Conservation (phyloP, 352 stramenopile genomes). For the Pythium sp. region DNA sequence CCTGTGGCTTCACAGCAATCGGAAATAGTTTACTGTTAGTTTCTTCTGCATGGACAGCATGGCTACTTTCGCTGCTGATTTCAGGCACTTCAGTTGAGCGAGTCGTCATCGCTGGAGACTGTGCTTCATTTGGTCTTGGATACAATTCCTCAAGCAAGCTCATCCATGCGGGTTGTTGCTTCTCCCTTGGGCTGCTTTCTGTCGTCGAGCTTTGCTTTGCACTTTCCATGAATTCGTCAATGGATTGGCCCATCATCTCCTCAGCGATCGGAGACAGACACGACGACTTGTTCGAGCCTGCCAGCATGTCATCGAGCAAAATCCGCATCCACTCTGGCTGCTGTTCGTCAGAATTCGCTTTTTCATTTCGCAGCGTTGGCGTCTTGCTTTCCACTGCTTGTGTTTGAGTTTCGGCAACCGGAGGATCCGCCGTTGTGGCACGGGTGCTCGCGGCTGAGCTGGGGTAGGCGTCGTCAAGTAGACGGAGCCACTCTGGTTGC, state of each 20-base stretch:
- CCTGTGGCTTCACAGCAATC: too few species aligned
- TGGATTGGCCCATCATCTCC: neutral
- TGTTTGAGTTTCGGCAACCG: neutral
- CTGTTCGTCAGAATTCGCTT: neutral
- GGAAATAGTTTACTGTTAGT: neutral
- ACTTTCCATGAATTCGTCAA: neutral
- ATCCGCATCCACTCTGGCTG: conserved; percentile 10
- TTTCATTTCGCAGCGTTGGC: neutral
- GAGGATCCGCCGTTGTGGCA: neutral
- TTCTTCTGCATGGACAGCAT: neutral
- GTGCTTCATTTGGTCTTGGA: neutral
- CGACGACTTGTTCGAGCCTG: neutral
- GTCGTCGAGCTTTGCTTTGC: neutral
- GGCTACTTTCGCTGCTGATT: neutral
- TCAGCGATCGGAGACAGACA: neutral
- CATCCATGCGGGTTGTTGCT: conserved; percentile 1
- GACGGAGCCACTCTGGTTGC: neutral
- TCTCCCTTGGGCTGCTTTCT: neutral
- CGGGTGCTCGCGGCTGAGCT: neutral
- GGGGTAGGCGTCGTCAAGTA: neutral
- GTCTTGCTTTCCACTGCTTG: neutral
- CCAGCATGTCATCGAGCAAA: conserved; percentile 1
- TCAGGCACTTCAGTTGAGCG: neutral
- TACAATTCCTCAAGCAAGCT: conserved; percentile 2
- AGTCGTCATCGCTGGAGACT: too few species aligned